A percentile compares a stretch with the other conserved stretches of the same genome.
phyloP scores from a whole-genome alignment of 192 early-diverging fungal species.

The Glomus cerebriforme region DNA sequence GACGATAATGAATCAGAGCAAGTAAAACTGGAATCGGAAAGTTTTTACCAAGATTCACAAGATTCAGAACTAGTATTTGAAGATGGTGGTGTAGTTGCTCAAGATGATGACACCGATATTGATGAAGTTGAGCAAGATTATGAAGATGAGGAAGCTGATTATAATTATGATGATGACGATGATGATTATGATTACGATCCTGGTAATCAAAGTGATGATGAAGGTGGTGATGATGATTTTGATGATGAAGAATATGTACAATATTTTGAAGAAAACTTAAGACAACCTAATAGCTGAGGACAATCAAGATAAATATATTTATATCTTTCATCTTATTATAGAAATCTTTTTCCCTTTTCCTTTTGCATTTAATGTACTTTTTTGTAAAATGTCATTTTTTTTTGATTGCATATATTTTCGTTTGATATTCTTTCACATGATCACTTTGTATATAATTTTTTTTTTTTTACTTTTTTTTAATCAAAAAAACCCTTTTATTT shows the following conservation, averaged over 20 bases:
- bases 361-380: too few species aligned
- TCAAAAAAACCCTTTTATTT: too few species aligned
- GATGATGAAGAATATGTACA: conserved; percentile 13
- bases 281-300: neutral
- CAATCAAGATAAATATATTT: neutral
- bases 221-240: conserved; percentile 7
- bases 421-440: too few species aligned
- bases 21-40: neutral
- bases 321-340: too few species aligned
- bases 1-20: neutral
- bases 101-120: neutral
- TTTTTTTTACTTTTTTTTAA: too few species aligned
- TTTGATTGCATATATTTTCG: too few species aligned
- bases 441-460: too few species aligned
- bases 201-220: conserved; percentile 24
- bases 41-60: too few species aligned
- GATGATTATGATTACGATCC: conserved; percentile 13
- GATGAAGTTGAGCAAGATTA: neutral
- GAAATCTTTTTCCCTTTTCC: too few species aligned
- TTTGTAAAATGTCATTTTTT: too few species aligned
- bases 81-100: neutral
- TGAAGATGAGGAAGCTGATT: neutral
- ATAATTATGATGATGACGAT: neutral
- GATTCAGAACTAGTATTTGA: neutral
- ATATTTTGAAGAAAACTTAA: conserved; percentile 16